Conservation (phyloP, 441 rosid species). For the Syzygium malaccense region DNA sequence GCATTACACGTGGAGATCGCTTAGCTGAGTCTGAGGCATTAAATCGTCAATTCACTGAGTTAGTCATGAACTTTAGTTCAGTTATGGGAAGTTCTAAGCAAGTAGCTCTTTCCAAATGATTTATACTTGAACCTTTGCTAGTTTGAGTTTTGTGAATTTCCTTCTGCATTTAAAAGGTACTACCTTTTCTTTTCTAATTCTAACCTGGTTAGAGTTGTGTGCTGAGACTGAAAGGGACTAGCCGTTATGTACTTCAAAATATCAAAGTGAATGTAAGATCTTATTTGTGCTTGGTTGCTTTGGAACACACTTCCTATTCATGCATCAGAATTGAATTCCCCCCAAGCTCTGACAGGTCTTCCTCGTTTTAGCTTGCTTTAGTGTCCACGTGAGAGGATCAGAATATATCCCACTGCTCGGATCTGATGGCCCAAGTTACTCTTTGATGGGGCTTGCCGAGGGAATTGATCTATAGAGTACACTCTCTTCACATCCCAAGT, state of each 20-base stretch:
- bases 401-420: slow-evolving; percentile 66
- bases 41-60: neutral
- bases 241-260: neutral
- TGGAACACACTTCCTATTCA: neutral
- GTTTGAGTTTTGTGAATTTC: neutral
- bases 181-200: neutral
- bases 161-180: neutral
- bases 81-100: neutral
- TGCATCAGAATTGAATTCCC: neutral
- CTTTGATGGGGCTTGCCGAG: slow-evolving; percentile 41
- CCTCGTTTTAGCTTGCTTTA: slow-evolving; percentile 61
- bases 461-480: slow-evolving; percentile 34
- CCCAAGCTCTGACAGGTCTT: slow-evolving; percentile 7
- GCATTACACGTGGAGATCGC: neutral
- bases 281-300: neutral
- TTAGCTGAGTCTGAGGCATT: neutral
- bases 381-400: slow-evolving; percentile 82
- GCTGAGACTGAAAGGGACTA: neutral
- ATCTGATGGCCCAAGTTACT: slow-evolving; percentile 42
- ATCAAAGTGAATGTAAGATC: neutral
- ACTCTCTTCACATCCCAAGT: neutral
- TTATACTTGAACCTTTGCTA: neutral
- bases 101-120: neutral
- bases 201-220: neutral
- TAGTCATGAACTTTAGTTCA: neutral